These are phyloP conservation scores for Cinchona pubescens DNA, from an alignment of 257 asterid species.

Conservation along the genomic window DNA sequence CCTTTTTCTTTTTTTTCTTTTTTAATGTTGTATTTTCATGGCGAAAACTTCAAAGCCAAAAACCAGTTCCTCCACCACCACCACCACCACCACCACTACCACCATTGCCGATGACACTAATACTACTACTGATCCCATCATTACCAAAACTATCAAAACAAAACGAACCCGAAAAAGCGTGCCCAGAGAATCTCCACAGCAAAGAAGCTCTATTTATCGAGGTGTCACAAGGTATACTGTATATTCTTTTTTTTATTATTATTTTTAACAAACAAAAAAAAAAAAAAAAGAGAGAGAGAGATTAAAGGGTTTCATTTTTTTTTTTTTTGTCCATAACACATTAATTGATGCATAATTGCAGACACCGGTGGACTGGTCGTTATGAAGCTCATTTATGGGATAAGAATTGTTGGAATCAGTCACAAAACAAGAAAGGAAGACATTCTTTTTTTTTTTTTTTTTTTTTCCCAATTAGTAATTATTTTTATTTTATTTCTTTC, in stretches of 20 bases:
- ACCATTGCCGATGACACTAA: neutral
- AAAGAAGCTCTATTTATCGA: constrained; percentile 76
- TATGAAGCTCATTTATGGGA: constrained; percentile 99
- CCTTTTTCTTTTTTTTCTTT: neutral
- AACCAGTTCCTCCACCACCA: constrained; percentile 6
- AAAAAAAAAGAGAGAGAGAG: too few relatives aligned
- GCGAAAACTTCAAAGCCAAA: constrained; percentile 58
- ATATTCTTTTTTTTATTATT: too few relatives aligned
- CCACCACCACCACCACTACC: constrained; percentile 8
- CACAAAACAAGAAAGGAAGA: constrained; percentile 93
- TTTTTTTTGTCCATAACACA: neutral
- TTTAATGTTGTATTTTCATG: constrained; percentile 31
- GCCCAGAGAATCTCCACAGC: constrained; percentile 81
- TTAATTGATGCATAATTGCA: constrained; percentile 27
- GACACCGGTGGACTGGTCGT: constrained; percentile 98
- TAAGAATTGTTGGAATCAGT: constrained; percentile 92
- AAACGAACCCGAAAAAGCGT: constrained; percentile 62
- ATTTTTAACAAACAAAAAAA: too few relatives aligned
- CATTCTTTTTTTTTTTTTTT: constrained; percentile 52
- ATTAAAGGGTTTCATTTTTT: neutral
- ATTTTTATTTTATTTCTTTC: neutral
- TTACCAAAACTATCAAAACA: constrained; percentile 17
- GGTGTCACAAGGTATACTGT: constrained; percentile 98
- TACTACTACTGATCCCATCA: neutral
- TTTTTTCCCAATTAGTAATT: neutral